Percentiles rank a stretch among this genome's conserved stretches.
Evolutionary conservation across 1,284 basidiomycete genomes (phyloP).

Genomic region (Ceratobasidium sp.): DNA sequence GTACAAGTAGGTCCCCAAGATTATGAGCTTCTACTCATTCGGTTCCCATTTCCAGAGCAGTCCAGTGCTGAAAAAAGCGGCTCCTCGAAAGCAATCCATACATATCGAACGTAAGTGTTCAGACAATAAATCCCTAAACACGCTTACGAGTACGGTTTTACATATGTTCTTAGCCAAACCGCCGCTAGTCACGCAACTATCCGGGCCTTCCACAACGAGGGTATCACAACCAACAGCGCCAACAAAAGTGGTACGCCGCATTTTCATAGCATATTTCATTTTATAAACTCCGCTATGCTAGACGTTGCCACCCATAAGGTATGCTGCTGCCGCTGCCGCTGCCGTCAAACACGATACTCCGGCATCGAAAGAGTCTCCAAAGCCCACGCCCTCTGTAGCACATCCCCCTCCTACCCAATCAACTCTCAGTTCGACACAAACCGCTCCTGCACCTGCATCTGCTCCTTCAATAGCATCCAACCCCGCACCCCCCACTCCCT

Average conservation of each 20-base stretch:
- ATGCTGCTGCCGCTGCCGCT: constrained; percentile 90
- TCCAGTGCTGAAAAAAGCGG: constrained; percentile 77
- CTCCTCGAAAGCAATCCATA: constrained; percentile 58
- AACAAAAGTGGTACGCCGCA: constrained; percentile 70
- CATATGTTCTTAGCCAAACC: constrained; percentile 40
- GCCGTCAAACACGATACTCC: constrained; percentile 59
- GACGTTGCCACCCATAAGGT: constrained; percentile 77
- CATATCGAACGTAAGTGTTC: constrained; percentile 55
- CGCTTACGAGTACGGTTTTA: background rate
- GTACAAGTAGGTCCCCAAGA: constrained; percentile 26
- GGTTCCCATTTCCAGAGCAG: constrained; percentile 53
- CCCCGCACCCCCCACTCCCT: constrained; percentile 72
- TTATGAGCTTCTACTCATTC: background rate
- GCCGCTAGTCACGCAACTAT: constrained; percentile 69
- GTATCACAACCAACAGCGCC: constrained; percentile 80
- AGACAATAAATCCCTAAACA: background rate
- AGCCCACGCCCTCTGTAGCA: constrained; percentile 45
- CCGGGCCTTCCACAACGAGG: constrained; percentile 76
- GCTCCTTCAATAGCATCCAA: constrained; percentile 47
- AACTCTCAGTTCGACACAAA: constrained; percentile 48
- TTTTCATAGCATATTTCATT: constrained; percentile 55
- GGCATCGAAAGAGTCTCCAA: constrained; percentile 38
- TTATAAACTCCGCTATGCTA: constrained; percentile 49
- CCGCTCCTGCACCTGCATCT: constrained; percentile 53
- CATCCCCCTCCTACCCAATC: constrained; percentile 35